These are phyloP conservation scores for Akanthomyces dipterigenus DNA, from an alignment of 2,329 filamentous ascomycete genomes.

Conservation along the genomic window DNA sequence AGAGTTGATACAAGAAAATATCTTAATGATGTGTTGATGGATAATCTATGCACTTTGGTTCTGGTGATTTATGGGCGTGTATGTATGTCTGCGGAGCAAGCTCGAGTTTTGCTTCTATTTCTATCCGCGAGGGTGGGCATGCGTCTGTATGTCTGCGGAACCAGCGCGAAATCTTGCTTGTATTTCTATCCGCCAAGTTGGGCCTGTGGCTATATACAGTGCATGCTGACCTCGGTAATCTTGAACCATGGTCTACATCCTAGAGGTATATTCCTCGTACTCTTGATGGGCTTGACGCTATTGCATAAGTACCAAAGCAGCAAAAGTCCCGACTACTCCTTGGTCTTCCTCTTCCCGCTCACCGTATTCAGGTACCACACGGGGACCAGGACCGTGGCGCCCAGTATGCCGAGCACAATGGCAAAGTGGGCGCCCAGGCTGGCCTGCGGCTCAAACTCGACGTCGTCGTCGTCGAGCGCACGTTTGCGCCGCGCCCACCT, in stretches of 20 bases:
- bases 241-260: too few species aligned
- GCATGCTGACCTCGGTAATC: too few species aligned
- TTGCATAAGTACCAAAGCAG: too few species aligned
- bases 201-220: too few species aligned
- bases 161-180: too few species aligned
- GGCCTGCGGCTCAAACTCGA: conserved; percentile 36
- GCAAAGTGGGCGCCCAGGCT: conserved; percentile 41
- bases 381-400: conserved; percentile 39
- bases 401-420: conserved; percentile 41
- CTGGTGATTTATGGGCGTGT: background rate
- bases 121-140: too few species aligned
- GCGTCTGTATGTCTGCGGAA: too few species aligned
- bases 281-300: background rate
- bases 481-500: conserved; percentile 25
- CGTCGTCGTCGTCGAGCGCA: conserved; percentile 32
- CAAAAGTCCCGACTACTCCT: background rate
- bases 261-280: too few species aligned
- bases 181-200: too few species aligned
- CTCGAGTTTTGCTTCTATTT: too few species aligned
- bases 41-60: background rate
- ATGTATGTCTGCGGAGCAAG: background rate
- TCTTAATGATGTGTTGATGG: conserved; percentile 10
- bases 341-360: conserved; percentile 22
- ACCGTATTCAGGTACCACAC: conserved; percentile 33
- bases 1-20: conserved; percentile 15